Evolutionary conservation across 2,329 filamentous ascomycete species (phyloP).

Genomic region (Fusarium continuum): DNA sequence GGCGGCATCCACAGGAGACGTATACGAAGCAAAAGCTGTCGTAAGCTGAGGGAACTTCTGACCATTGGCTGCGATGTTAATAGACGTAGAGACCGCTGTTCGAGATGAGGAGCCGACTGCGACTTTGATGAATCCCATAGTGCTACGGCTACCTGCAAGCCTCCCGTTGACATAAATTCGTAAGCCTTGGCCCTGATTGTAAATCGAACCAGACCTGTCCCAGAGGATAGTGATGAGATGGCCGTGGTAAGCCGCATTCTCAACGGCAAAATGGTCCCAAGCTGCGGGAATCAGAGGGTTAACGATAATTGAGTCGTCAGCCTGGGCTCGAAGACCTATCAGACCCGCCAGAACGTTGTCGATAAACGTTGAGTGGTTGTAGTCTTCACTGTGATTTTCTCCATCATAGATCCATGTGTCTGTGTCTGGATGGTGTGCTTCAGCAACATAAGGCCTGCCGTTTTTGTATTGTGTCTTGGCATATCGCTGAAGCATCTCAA

Average conservation of each 20-base stretch:
- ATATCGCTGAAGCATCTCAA: background rate
- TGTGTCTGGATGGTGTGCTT: background rate
- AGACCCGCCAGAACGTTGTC: background rate
- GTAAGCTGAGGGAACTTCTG: background rate
- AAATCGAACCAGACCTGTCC: background rate
- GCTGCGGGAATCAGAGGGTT: background rate
- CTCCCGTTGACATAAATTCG: background rate
- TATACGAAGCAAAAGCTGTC: background rate
- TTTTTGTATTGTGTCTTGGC: background rate
- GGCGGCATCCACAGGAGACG: background rate
- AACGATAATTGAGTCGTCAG: background rate
- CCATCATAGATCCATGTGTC: background rate
- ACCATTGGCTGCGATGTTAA: background rate
- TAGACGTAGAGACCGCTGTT: accelerated
- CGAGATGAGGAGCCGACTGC: background rate
- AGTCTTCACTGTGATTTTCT: slow-evolving; percentile 1
- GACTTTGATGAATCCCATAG: background rate
- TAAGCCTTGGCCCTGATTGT: background rate
- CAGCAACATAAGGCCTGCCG: background rate
- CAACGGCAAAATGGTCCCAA: background rate
- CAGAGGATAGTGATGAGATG: background rate
- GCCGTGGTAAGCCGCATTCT: background rate
- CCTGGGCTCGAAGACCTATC: background rate
- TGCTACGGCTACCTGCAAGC: background rate
- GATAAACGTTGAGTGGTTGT: background rate